Evolutionary conservation across 306 rosid species (phyloP).

Genomic region (Ormosia semicastrata): DNA sequence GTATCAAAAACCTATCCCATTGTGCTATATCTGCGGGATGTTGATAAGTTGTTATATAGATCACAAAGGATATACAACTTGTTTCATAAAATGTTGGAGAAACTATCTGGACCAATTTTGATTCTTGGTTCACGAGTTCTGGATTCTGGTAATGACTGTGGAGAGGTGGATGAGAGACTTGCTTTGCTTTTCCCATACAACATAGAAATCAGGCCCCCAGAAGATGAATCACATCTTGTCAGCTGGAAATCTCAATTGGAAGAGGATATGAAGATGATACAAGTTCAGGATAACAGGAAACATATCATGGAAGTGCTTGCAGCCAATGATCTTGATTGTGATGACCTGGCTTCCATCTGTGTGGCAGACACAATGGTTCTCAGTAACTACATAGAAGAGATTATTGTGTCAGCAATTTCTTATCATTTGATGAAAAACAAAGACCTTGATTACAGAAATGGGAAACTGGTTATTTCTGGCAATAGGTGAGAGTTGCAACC

Average conservation of each 20-base stretch:
- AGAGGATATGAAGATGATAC: slow-evolving; percentile 89
- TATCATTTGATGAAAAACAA: slow-evolving; percentile 85
- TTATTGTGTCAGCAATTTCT: slow-evolving; percentile 91
- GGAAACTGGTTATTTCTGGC: slow-evolving; percentile 75
- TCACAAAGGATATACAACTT: slow-evolving; percentile 69
- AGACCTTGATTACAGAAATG: slow-evolving; percentile 91
- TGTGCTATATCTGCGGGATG: slow-evolving; percentile 82
- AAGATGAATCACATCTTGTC: slow-evolving; percentile 72
- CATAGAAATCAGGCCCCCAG: slow-evolving; percentile 82
- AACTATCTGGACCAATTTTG: slow-evolving; percentile 74
- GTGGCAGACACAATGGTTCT: slow-evolving; percentile 79
- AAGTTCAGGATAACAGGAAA: slow-evolving; percentile 85
- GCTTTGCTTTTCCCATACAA: slow-evolving; percentile 72
- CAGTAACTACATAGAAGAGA: slow-evolving; percentile 85
- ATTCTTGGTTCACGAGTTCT: slow-evolving; percentile 79
- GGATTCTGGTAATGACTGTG: slow-evolving; percentile 53
- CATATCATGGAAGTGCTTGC: slow-evolving; percentile 93
- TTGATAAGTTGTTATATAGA: slow-evolving; percentile 58
- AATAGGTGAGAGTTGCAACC: slow-evolving; percentile 50
- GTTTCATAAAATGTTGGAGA: slow-evolving; percentile 83
- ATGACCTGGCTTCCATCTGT: slow-evolving; percentile 79
- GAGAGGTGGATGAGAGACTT: slow-evolving; percentile 68
- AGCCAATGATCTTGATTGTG: slow-evolving; percentile 90
- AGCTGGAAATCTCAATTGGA: slow-evolving; percentile 93
- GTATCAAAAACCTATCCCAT: slow-evolving; percentile 78